These are phyloP conservation scores for Saccharomycopsis malanga DNA, from an alignment of 805 yeast species.

Conservation along the genomic window DNA sequence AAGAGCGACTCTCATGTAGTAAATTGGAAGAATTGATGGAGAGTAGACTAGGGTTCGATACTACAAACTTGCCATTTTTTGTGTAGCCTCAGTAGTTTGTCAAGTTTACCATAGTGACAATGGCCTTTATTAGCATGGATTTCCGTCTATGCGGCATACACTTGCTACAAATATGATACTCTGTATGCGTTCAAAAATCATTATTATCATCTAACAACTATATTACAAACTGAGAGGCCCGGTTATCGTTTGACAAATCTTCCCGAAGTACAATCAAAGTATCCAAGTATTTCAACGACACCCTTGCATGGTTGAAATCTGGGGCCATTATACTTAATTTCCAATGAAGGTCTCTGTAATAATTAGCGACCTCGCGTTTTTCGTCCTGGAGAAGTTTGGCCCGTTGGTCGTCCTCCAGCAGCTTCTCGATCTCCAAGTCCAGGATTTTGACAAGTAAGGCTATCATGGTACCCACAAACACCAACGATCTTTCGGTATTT, in stretches of 20 bases:
- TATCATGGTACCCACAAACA: constrained; percentile 24
- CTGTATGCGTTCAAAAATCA: no score
- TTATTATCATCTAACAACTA: no score
- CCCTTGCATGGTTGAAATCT: constrained; percentile 21
- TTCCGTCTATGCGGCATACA: no score
- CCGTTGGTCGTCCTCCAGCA: background rate
- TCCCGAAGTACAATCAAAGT: constrained; percentile 14
- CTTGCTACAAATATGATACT: no score
- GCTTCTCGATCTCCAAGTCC: background rate
- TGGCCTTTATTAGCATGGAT: no score
- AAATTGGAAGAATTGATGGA: no score
- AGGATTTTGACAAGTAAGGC: constrained; percentile 13
- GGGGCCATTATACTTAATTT: constrained; percentile 21
- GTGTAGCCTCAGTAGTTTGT: no score
- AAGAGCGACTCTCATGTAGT: no score
- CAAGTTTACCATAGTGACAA: no score
- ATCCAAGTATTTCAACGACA: constrained; percentile 16
- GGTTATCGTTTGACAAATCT: background rate
- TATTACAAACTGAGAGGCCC: background rate
- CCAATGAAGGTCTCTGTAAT: constrained; percentile 20
- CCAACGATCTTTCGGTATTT: constrained; percentile 22
- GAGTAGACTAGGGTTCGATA: no score
- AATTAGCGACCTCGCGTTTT: constrained; percentile 8
- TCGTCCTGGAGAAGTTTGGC: background rate
- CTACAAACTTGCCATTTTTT: no score